These are phyloP conservation scores for Mucor circinelloides DNA, from an alignment of 371 early-diverging fungal species.

Conservation along the genomic window DNA sequence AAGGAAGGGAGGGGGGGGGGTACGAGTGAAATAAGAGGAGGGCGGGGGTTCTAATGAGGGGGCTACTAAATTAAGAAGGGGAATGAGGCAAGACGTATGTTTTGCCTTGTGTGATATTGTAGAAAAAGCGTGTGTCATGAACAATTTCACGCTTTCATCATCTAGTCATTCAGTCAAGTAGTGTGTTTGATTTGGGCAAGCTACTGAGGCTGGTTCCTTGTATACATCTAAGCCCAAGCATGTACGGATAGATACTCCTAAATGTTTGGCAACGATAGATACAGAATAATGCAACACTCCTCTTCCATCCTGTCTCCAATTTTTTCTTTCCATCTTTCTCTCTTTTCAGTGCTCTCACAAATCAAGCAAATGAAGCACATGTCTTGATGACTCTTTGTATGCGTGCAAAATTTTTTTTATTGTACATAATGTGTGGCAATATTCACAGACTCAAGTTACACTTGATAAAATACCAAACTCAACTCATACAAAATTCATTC, in stretches of 20 bases:
- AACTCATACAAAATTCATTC: background rate
- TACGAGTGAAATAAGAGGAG: constrained; percentile 1
- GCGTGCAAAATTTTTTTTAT: background rate
- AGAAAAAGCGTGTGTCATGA: background rate
- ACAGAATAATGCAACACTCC: background rate
- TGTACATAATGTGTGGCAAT: background rate
- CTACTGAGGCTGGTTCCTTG: background rate
- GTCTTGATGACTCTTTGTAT: background rate
- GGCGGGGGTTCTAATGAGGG: constrained; percentile 11
- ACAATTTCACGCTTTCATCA: background rate
- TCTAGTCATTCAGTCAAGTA: background rate
- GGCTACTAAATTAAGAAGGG: constrained; percentile 2
- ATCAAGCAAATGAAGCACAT: background rate
- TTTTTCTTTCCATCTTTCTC: background rate
- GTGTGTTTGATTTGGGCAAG: background rate
- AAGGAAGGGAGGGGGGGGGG: background rate
- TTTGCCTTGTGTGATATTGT: background rate
- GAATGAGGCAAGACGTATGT: background rate
- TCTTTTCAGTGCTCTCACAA: background rate
- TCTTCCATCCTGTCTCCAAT: background rate
- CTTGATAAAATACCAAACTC: background rate
- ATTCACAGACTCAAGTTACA: background rate
- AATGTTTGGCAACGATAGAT: background rate
- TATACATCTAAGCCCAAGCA: constrained; percentile 4
- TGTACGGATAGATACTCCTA: background rate